Base-by-base conservation (phyloP, 1,139 yeast species). In the Lodderomyces jiufengensis region DNA sequence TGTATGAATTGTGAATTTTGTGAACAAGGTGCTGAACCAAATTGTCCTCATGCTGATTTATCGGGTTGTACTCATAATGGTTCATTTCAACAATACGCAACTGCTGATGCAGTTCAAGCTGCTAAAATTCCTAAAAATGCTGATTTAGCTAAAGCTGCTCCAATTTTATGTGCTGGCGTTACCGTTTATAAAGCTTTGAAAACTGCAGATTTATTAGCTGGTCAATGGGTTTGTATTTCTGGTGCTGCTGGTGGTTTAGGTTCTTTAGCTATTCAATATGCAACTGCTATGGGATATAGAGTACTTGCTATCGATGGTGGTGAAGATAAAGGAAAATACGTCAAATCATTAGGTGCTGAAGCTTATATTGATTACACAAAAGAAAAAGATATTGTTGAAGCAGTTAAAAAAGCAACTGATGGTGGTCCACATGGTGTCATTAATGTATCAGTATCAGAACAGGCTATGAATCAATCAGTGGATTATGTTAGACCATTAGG, bases 161-260 rank as follows among this genome's bases (percentile, higher is more conserved):
- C 95, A 48, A 78, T 85, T 44, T 68, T 82, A 52, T 82, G 90
- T 74, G 90, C 88, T 20, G 90, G 90, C 67, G 78, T 82, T 52
- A 82, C 88, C 28, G 88, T 80, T 34, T 82, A 80, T 74, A 81
- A 81, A 61, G 88, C 88, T 16, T 66, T 82, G 55, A 82, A 82
- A 66, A 79, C 84, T 29, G 84, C 87, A 38, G 70, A 71, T 47
- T 61, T 75, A 43, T 49, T 59, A 44, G 77, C 87, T 31, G 88
- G 88, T 47, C 76, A 81, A 57, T 81, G 86, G 86, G 85, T 81
- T 45, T 83, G 84, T 40, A 67, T 82, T 42, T 78, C 85, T 29
- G 90, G 88, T 65, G 88, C 87, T 35, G 85, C 76, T 51, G 88
- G 90, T 63, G 88, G 88, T 45, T 71, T 82, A 54, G 90, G 90